Evolutionary conservation across 2,329 filamentous ascomycete species (phyloP).

Genomic region (Stemphylium vesicarium): DNA sequence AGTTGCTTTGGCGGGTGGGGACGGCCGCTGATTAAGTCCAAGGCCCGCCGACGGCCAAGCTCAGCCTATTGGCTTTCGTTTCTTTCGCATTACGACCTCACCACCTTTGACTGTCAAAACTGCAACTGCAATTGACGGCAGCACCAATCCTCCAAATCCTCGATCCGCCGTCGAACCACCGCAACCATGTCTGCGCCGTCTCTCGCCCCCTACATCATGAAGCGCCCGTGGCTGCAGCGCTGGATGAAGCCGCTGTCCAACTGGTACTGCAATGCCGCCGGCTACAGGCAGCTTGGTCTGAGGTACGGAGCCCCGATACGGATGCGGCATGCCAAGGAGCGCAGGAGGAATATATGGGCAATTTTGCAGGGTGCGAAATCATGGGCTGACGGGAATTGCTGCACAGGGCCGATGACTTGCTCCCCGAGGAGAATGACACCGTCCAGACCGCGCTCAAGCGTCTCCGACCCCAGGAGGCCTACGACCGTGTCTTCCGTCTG

Average conservation of each 20-base stretch:
- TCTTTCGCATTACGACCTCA: conserved; percentile 30
- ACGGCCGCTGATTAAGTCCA: conserved; percentile 17
- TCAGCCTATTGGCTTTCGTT: conserved; percentile 25
- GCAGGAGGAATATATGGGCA: not conserved
- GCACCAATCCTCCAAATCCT: conserved; percentile 31
- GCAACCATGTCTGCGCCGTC: conserved; percentile 71
- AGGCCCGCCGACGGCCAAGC: conserved; percentile 16
- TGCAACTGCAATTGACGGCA: conserved; percentile 37
- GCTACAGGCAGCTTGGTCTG: conserved; percentile 91
- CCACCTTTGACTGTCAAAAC: conserved; percentile 25
- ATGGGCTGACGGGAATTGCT: conserved; percentile 40
- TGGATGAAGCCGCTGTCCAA: conserved; percentile 81
- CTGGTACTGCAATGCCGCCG: conserved; percentile 88
- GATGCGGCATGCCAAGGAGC: not conserved
- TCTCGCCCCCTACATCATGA: conserved; percentile 77
- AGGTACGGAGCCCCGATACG: conserved; percentile 64
- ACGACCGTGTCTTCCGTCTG: conserved; percentile 97
- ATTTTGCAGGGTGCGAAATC: conserved; percentile 12
- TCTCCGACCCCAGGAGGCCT: conserved; percentile 85
- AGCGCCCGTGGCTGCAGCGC: conserved; percentile 84
- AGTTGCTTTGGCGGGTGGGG: conserved; percentile 18
- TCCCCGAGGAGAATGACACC: conserved; percentile 87
- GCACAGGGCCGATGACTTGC: conserved; percentile 87
- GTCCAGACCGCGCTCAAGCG: conserved; percentile 90
- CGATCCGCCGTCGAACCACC: conserved; percentile 26